These are phyloP conservation scores for Clonostachys byssicola DNA, from an alignment of 2,329 filamentous ascomycete genomes.

Conservation along the genomic window DNA sequence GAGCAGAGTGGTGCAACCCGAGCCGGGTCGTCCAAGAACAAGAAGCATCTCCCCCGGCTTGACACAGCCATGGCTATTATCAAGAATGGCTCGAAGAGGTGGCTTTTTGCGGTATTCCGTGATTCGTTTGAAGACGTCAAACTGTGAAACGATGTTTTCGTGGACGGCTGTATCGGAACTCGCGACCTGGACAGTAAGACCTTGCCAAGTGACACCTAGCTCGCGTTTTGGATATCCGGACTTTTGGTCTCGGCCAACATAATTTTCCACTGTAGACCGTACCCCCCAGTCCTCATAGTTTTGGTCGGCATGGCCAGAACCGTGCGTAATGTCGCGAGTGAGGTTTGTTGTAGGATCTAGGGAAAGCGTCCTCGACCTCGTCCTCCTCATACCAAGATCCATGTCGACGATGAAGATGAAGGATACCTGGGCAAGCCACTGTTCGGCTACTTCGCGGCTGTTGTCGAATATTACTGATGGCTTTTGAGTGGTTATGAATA, in stretches of 20 bases:
- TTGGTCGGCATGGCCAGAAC: too few relatives aligned
- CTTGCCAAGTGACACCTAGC: slow-evolving; percentile 62
- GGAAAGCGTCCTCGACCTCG: neutral
- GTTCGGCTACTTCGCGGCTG: too few relatives aligned
- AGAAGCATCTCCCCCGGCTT: slow-evolving; percentile 33
- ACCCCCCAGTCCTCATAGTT: too few relatives aligned
- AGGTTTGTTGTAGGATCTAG: neutral
- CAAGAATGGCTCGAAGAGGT: slow-evolving; percentile 60
- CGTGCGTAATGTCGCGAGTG: neutral
- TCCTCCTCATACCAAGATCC: too few relatives aligned
- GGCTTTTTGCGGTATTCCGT: slow-evolving; percentile 50
- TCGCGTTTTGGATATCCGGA: slow-evolving; percentile 21
- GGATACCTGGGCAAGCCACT: too few relatives aligned
- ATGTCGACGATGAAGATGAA: too few relatives aligned
- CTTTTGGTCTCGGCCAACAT: too few relatives aligned
- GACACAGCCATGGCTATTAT: slow-evolving; percentile 59
- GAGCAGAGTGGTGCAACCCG: slow-evolving; percentile 22
- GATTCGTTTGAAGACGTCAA: slow-evolving; percentile 48
- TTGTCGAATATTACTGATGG: too few relatives aligned
- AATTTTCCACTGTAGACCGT: too few relatives aligned
- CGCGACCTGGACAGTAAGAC: slow-evolving; percentile 59
- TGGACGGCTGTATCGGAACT: slow-evolving; percentile 60
- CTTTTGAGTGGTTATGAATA: too few relatives aligned
- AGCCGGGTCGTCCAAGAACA: slow-evolving; percentile 21
- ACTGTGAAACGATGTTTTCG: slow-evolving; percentile 59